Evolutionary conservation across 2,329 filamentous ascomycete genomes (phyloP), one percentile per base, ranked within the genome.

Genomic region (Trichoderma hamatum): DNA sequence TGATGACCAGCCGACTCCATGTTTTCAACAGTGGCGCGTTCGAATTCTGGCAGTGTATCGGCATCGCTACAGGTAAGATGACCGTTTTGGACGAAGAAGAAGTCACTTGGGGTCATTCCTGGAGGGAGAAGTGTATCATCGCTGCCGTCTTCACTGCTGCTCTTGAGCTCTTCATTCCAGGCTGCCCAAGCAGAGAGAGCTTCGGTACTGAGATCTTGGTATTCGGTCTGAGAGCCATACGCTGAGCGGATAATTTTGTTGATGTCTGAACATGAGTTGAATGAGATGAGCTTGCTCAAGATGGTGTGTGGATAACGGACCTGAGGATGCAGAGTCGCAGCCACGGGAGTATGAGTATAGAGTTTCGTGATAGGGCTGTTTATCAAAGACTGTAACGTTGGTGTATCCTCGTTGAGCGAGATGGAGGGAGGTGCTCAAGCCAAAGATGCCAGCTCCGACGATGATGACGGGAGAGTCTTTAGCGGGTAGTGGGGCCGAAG

Each of bases 371-470:
- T 84, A 73, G 77, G 21, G 80, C 71, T 85, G 82, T 70, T 79
- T 79, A 72, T 87, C 84, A 39, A 86, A 78, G 13, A 86, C 79
- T 10, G 79, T 84, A 30, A 86, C 77, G 69, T 83, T 78, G 6
- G 24, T 77, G 73, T 85, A 86, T 3, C 84, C 84, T 13, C 81
- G 74, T 16, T 71, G 70, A 5, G 75, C 72, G 11, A 78, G 73
- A 58, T 79, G 75, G 43, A 75, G 72, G 3, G 76, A 79, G 2
- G 79, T 81, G 21, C 77, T 77, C 3, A 80, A 76, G 1, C 80
- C 80, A 39, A 81, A 80, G 61, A 59, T 76, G 75, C 74, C 74
- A 3, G 72, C 72, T 3, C 74, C 74, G 14, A 75, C 70, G 26
- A 75, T 70, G 68, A 73, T 49, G 56, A 75, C 72, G 46, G 73